These are phyloP conservation scores for Xylaria palmicola DNA, from an alignment of 495 filamentous ascomycete genomes.

Conservation along the genomic window DNA sequence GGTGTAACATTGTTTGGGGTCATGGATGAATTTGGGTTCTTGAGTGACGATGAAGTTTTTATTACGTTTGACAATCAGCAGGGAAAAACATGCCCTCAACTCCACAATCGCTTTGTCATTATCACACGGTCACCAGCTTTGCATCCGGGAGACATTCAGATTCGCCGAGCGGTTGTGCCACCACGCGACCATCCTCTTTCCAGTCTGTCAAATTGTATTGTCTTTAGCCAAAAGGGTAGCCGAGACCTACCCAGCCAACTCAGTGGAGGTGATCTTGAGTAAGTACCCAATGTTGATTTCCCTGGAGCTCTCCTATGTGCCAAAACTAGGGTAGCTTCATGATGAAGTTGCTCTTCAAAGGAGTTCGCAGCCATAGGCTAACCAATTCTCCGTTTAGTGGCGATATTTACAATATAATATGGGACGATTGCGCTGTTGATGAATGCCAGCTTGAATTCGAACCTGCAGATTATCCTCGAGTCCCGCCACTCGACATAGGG, in stretches of 20 bases:
- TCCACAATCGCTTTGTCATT: slow-evolving; percentile 34
- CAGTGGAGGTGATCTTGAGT: slow-evolving; percentile 76
- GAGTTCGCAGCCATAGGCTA: neutral
- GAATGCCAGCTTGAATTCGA: slow-evolving; percentile 29
- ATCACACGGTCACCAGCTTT: slow-evolving; percentile 74
- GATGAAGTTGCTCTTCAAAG: neutral
- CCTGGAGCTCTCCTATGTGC: neutral
- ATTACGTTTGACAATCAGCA: slow-evolving; percentile 44
- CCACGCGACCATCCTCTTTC: slow-evolving; percentile 61
- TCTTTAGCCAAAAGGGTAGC: slow-evolving; percentile 66
- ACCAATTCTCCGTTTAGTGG: slow-evolving; percentile 36
- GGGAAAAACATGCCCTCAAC: slow-evolving; percentile 18
- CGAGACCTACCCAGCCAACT: slow-evolving; percentile 76
- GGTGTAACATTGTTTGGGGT: slow-evolving; percentile 74
- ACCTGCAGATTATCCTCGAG: slow-evolving; percentile 68
- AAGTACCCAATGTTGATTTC: neutral
- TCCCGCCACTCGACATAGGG: slow-evolving; percentile 53
- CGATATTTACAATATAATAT: slow-evolving; percentile 75
- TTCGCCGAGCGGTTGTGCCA: slow-evolving; percentile 48
- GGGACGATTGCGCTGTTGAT: slow-evolving; percentile 49
- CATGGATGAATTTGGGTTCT: slow-evolving; percentile 74
- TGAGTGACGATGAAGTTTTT: slow-evolving; percentile 68
- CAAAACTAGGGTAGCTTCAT: neutral
- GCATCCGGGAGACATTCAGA: slow-evolving; percentile 78
- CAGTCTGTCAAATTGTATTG: slow-evolving; percentile 66